Conservation (phyloP, 2,329 filamentous ascomycete species). For the Cladosporium cucumerinum region DNA sequence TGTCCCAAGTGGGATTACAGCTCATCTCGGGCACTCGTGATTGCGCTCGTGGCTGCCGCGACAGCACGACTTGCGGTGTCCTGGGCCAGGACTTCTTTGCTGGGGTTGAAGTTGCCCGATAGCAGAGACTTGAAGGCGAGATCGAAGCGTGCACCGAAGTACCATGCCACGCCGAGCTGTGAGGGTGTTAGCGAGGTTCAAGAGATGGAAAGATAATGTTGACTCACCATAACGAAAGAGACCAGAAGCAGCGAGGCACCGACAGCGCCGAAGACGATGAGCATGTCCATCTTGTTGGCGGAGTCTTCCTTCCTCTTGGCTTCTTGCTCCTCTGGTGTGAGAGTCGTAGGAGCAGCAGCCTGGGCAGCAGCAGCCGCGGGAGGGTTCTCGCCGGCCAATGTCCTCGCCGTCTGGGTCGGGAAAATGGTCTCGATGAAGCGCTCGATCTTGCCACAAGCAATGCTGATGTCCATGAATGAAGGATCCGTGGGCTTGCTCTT, state of each 20-base stretch:
- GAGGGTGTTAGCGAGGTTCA: slow-evolving; percentile 14
- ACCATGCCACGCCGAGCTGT: slow-evolving; percentile 73
- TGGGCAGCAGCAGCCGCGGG: slow-evolving; percentile 51
- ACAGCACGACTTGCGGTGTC: neutral
- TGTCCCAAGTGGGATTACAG: neutral
- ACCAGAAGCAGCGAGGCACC: slow-evolving; percentile 67
- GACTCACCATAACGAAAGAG: slow-evolving; percentile 73
- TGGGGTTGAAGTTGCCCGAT: slow-evolving; percentile 12
- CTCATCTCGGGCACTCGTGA: slow-evolving; percentile 12
- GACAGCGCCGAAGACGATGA: slow-evolving; percentile 65
- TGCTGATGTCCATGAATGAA: slow-evolving; percentile 86
- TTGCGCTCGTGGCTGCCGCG: neutral
- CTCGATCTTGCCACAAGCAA: slow-evolving; percentile 88
- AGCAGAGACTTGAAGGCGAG: slow-evolving; percentile 44
- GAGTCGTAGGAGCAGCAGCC: slow-evolving; percentile 42
- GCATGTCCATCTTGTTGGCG: slow-evolving; percentile 53
- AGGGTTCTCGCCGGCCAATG: slow-evolving; percentile 28
- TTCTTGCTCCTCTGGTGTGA: slow-evolving; percentile 54
- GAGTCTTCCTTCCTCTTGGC: slow-evolving; percentile 51
- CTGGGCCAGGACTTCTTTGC: neutral
- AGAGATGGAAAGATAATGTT: neutral
- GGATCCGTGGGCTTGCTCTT: slow-evolving; percentile 94
- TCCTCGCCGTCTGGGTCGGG: slow-evolving; percentile 73
- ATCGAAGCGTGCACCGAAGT: slow-evolving; percentile 80
- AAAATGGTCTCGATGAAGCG: slow-evolving; percentile 94